Evolutionary conservation across 352 stramenopile species (phyloP).

Genomic region (Globisporangium nodosum): DNA sequence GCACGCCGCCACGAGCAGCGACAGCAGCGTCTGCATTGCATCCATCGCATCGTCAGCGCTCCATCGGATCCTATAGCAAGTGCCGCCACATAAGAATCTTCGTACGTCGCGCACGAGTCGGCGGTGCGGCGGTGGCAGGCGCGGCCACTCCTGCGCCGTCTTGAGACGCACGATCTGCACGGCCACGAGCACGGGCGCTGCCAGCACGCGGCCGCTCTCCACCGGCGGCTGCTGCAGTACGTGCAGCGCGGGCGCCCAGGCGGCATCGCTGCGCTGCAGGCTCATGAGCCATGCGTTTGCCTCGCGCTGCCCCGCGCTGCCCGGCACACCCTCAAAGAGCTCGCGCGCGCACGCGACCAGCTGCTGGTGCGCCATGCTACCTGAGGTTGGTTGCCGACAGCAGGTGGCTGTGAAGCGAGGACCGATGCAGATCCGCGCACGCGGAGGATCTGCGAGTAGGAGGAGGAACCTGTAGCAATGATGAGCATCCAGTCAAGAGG

Average conservation of each 20-base stretch:
- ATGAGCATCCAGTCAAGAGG: no score
- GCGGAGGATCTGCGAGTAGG: no score
- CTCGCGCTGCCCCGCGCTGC: slow-evolving; percentile 39
- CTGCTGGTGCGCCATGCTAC: slow-evolving; percentile 19
- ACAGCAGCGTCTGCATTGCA: slow-evolving; percentile 33
- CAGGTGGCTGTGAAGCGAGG: no score
- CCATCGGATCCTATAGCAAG: background rate
- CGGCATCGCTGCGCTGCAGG: slow-evolving; percentile 50
- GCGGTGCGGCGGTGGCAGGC: slow-evolving; percentile 28
- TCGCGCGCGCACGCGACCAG: slow-evolving; percentile 46
- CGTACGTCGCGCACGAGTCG: slow-evolving; percentile 39
- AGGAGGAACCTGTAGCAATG: no score
- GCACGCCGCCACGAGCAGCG: slow-evolving; percentile 32
- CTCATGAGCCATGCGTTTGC: slow-evolving; percentile 71
- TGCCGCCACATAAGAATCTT: background rate
- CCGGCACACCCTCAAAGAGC: slow-evolving; percentile 60
- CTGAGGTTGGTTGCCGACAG: no score
- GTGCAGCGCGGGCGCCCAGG: slow-evolving; percentile 50
- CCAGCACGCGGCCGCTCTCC: slow-evolving; percentile 14
- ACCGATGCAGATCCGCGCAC: no score
- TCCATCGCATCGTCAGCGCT: background rate
- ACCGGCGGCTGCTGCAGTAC: slow-evolving; percentile 33
- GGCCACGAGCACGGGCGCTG: slow-evolving; percentile 45
- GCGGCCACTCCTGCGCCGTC: slow-evolving; percentile 43
- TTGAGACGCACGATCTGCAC: slow-evolving; percentile 72